phyloP scores from a whole-genome alignment of 805 yeast species.

The Jamesozyma rosinii region DNA sequence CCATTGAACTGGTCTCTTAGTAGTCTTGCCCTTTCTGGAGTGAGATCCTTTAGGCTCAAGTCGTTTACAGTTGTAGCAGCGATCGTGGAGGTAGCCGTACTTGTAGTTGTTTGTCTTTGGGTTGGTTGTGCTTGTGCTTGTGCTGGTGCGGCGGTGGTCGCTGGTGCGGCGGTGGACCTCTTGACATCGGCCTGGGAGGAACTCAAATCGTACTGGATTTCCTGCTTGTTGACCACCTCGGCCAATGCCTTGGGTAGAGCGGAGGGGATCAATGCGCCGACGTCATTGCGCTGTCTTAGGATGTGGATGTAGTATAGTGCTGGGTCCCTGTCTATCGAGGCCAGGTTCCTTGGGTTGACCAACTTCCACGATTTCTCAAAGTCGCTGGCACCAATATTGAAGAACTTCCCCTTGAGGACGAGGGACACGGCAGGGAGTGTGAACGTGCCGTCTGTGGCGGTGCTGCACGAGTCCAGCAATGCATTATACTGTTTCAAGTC shows the following conservation, averaged over 20 bases:
- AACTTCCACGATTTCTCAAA: conserved; percentile 88
- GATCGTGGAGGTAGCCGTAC: neutral
- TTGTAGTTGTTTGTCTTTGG: too few species aligned
- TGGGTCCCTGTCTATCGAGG: conserved; percentile 89
- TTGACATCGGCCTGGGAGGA: conserved; percentile 43
- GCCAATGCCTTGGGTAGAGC: conserved; percentile 90
- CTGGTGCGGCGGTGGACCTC: conserved; percentile 14
- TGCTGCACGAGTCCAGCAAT: conserved; percentile 43
- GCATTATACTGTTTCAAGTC: conserved; percentile 73
- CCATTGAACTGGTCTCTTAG: conserved; percentile 68
- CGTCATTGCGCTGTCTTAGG: conserved; percentile 73
- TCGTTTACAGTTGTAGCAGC: neutral
- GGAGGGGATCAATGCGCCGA: conserved; percentile 77
- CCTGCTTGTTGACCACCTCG: conserved; percentile 83
- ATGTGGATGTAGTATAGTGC: conserved; percentile 82
- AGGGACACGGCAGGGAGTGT: conserved; percentile 61
- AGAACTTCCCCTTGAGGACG: conserved; percentile 53
- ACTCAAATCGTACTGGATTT: conserved; percentile 59
- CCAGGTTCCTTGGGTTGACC: conserved; percentile 81
- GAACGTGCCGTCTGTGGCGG: conserved; percentile 77
- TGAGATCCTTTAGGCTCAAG: conserved; percentile 1
- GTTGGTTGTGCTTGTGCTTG: neutral
- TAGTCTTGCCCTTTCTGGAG: conserved; percentile 12
- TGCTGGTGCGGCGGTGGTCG: neutral
- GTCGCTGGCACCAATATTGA: conserved; percentile 73